Evolutionary conservation across 1,139 yeast species (phyloP).

Genomic region (Zhuliangozyma parablackwelliae): DNA sequence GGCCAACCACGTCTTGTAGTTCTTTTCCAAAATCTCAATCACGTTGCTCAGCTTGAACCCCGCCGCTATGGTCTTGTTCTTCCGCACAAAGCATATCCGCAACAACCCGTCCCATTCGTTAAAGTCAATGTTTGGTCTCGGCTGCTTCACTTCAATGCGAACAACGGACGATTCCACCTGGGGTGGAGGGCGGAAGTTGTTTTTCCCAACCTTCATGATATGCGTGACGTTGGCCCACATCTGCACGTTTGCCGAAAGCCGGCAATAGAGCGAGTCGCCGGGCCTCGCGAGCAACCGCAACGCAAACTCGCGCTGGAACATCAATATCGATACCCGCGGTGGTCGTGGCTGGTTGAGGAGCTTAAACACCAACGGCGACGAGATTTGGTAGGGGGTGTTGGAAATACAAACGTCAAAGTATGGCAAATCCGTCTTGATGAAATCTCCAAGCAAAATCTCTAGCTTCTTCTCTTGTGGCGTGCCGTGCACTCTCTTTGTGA

Average conservation of each 20-base stretch:
- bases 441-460: conserved; percentile 90
- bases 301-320: conserved; percentile 98
- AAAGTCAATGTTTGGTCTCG: conserved; percentile 88
- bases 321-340: conserved; percentile 89
- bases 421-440: conserved; percentile 92
- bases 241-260: conserved; percentile 93
- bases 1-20: conserved; percentile 78
- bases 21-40: conserved; percentile 79
- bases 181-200: conserved; percentile 97
- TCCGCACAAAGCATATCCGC: conserved; percentile 86
- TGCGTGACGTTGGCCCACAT: conserved; percentile 99
- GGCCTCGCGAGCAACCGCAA: conserved; percentile 90
- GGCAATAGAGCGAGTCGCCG: conserved; percentile 87
- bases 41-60: conserved; percentile 85
- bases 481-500: conserved; percentile 96
- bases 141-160: conserved; percentile 83
- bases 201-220: conserved; percentile 96
- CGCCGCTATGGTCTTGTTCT: conserved; percentile 88
- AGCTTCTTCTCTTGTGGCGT: conserved; percentile 88
- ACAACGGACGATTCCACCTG: conserved; percentile 97
- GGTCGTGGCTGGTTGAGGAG: conserved; percentile 87
- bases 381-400: conserved; percentile 95
- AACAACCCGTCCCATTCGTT: conserved; percentile 96
- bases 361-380: conserved; percentile 93
- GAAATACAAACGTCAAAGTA: conserved; percentile 95